These are phyloP conservation scores for Metarhizium anisopliae DNA, from an alignment of 2,329 filamentous ascomycete species.

Conservation along the genomic window DNA sequence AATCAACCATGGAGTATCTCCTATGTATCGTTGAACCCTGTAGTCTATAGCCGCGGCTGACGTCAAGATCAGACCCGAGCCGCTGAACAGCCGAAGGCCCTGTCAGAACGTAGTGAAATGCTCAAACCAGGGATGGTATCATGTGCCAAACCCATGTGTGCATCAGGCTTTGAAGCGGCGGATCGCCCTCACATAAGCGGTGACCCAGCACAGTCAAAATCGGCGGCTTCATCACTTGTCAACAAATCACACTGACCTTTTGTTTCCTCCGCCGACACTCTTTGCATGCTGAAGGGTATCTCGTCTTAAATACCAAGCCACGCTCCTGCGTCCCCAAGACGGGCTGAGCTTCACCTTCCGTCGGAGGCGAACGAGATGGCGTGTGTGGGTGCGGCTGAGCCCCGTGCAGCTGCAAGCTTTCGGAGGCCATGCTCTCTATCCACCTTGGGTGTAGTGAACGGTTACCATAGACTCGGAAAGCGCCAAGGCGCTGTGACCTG, in stretches of 20 bases:
- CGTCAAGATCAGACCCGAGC: background rate
- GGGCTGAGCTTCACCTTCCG: conserved; percentile 6
- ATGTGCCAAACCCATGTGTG: background rate
- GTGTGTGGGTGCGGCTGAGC: conserved; percentile 6
- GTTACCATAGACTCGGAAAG: background rate
- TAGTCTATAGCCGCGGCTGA: too few species aligned
- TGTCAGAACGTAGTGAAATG: background rate
- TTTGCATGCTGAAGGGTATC: conserved; percentile 33
- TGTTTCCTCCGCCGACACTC: conserved; percentile 44
- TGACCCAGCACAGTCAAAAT: background rate
- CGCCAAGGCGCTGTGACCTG: background rate
- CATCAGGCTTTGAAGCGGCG: background rate
- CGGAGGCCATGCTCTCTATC: conserved; percentile 12
- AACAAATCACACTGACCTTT: conserved; percentile 26
- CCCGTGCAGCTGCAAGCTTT: conserved; percentile 20
- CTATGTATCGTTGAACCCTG: too few species aligned
- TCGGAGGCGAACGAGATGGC: conserved; percentile 5
- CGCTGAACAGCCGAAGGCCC: background rate
- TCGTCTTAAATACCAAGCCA: conserved; percentile 11
- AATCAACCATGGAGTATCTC: too few species aligned
- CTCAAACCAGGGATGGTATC: background rate
- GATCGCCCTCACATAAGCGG: background rate
- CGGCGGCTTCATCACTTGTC: background rate
- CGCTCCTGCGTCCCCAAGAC: background rate
- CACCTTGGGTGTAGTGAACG: background rate